Base-by-base conservation (phyloP, 208 protist species). In the Leishmania martiniquensis region DNA sequence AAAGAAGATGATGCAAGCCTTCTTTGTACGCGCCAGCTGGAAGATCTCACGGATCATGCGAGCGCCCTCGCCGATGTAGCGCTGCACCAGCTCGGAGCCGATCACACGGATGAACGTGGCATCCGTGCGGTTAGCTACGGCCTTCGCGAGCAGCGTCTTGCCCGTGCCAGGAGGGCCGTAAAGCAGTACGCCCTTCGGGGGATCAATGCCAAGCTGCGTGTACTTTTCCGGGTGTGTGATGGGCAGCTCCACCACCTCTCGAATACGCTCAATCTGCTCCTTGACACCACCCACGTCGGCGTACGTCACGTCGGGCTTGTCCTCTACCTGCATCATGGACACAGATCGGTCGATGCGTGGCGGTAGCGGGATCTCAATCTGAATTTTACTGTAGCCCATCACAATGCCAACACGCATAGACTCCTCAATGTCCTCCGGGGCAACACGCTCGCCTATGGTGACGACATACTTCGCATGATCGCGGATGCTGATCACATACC, bases 1-100 rank as follows among this genome's bases (percentile, higher is more conserved):
- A 85, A 99, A 99, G 87, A 99, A 99, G 81, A 99, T 99, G 75
- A 99, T 99, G 83, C 98, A 99, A 70, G 99, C 98, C 90, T 99
- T 99, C 86, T 99, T 99, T 4, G 95, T 97, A 47, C 99, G 86
- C 6, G 99, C 99, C 77, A 99, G 98, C 89, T 99, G 98, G 87
- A 99, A 99, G 22, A 99, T 92, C 86, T 99, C 99, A 69, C 99
- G 94, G 37, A 99, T 99, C 98, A 99, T 99, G 44, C 99, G 87
- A 20, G 99, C 99, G 51, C 99, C 99, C 84, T 99, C 99, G 72
- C 99, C 99, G 51, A 99, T 99, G 90, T 99, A 99, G 60, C 99
- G 99, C 86, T 99, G 99, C 66, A 99, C 99, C 17, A 99, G 93
- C 91, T 99, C 99, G 25, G 97, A 99, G 60, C 99, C 99, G 87